Evolutionary conservation across 2,329 filamentous ascomycete genomes (phyloP).

Genomic region (Venturia asperata): DNA sequence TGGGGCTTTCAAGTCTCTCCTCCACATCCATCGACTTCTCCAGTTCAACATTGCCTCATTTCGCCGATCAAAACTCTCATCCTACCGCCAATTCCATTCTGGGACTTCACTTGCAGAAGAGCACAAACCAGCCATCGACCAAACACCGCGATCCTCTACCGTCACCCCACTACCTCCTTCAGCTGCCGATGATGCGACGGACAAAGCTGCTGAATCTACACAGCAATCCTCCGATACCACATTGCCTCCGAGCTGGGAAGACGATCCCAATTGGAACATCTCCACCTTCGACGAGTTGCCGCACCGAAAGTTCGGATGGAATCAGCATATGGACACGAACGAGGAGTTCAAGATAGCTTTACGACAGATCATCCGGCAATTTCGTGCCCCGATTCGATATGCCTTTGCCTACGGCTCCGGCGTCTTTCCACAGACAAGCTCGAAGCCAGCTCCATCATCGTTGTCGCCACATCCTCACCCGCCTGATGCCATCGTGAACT

Average conservation of each 20-base stretch:
- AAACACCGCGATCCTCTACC: background rate
- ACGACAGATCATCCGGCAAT: conserved; percentile 81
- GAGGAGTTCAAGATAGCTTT: conserved; percentile 90
- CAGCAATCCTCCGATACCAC: conserved; percentile 6
- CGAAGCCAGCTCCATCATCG: conserved; percentile 41
- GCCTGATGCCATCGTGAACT: conserved; percentile 70
- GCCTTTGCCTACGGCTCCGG: conserved; percentile 97
- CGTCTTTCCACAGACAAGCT: conserved; percentile 71
- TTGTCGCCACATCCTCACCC: conserved; percentile 70
- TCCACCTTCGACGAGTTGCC: conserved; percentile 70
- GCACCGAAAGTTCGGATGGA: conserved; percentile 77
- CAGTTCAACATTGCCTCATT: conserved; percentile 14
- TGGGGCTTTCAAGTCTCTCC: conserved; percentile 9
- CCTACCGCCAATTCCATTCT: conserved; percentile 2
- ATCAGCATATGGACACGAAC: conserved; percentile 94
- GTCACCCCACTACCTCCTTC: background rate
- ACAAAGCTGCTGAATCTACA: background rate
- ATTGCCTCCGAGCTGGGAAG: conserved; percentile 55
- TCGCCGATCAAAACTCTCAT: conserved; percentile 6
- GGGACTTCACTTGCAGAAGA: background rate
- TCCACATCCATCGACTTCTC: conserved; percentile 14
- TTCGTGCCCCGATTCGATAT: conserved; percentile 88
- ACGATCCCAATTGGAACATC: conserved; percentile 64
- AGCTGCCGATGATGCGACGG: conserved; percentile 1
- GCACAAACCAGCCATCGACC: background rate